Base-by-base conservation (phyloP, 2,329 filamentous ascomycete species). In the Apiospora hydei region DNA sequence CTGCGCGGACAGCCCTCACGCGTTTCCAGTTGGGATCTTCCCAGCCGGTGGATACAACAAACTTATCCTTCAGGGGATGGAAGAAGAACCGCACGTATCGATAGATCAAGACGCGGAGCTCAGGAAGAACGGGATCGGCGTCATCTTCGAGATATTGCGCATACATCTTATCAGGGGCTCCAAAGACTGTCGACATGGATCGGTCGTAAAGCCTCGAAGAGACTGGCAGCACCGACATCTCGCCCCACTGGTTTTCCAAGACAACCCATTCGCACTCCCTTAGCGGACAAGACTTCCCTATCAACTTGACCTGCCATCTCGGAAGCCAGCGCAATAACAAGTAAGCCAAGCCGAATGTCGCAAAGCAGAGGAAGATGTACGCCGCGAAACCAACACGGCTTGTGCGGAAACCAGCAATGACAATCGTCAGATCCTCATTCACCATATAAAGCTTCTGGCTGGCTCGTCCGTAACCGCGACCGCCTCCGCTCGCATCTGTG, bases 241-340 rank as follows among this genome's bases (percentile, higher is more conserved):
- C 96, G 69, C 93, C 93, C 96, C 96, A 98, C 87, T 98, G 95
- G 78, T 99, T 98, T 88, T 98, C 96, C 75, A 98, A 89, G 41
- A 97, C 95, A 61, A 98, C 92, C 96, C 97, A 99, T 73, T 93
- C 88, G 78, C 94, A 96, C 71, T 93, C 89, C 70, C 88, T 87
- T 43, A 99, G 85, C 2, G 93, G 86, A 21, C 89, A 89, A 6
- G 91, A 84, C 70, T 85, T 88, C 41, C 96, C 96, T 53, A 94
- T 86, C 57, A 98, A 80, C 68, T 88, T 88, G 69, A 98, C 91
- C 77, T 94, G 91, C 94, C 94, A 97, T 72, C 91, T 89, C 6
- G 96, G 97, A 70, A 98, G 82, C 96, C 96, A 99, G 74, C 95
- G 89, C 71, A 98, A 89, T 6, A 98, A 78, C 18, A 99, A 88